phyloP scores from a whole-genome alignment of 257 asterid species.

The Solanum clarkiae region DNA sequence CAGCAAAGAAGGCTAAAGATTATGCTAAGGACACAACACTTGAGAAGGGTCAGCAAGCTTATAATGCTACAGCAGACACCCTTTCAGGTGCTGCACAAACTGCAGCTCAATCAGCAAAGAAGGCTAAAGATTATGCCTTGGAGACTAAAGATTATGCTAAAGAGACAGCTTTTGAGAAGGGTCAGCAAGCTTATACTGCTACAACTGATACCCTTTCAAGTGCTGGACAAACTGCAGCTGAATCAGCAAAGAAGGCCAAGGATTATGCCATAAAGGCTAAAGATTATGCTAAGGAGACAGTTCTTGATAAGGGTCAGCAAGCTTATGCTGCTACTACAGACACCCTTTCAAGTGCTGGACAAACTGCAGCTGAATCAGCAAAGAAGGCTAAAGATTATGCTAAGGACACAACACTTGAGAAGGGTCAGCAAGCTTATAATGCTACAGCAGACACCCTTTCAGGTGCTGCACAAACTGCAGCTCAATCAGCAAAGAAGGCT shows the following conservation, averaged over 20 bases:
- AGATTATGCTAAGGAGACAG: slow-evolving; percentile 5
- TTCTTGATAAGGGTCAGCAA: neutral
- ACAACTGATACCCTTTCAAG: too few species aligned
- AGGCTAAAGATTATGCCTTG: neutral
- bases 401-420: neutral
- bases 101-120: neutral
- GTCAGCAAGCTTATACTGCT: too few species aligned
- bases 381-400: slow-evolving; percentile 19
- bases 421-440: neutral
- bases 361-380: neutral
- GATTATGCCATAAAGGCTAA: neutral
- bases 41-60: neutral
- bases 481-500: neutral
- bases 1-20: slow-evolving; percentile 18
- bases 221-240: too few species aligned
- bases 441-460: neutral
- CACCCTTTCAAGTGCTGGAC: neutral
- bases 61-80: neutral
- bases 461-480: neutral
- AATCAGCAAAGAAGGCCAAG: neutral
- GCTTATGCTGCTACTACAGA: neutral
- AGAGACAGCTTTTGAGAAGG: too few species aligned
- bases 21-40: neutral
- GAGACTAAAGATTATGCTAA: neutral
- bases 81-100: neutral